Base-by-base conservation (phyloP, 805 yeast genomes). In the Teunomyces cretensis region DNA sequence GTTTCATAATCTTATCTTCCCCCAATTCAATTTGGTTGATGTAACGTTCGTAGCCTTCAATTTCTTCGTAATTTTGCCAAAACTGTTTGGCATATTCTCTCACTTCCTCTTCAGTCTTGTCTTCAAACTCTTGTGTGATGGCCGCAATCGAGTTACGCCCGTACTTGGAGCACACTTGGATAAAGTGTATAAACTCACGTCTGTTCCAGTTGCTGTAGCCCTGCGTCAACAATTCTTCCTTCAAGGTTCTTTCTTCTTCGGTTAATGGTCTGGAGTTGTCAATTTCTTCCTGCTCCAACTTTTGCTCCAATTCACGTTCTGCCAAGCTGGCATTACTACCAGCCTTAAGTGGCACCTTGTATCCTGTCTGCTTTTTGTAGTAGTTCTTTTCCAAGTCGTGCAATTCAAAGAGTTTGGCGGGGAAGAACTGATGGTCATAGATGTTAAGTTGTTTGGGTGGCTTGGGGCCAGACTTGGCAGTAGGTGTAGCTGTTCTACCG, bases 341-440 rank as follows among this genome's bases (percentile, higher is more conserved):
- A 31, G 76, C 79, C 42, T 80, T 72, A 22, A 81, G 64, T 11
- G 88, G 90, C 0, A 82, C 86, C 53, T 74, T 71, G 67, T 79
- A 85, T 11, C 79, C 80, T 17, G 79, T 76, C 54, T 77, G 81
- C 57, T 88, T 85, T 45, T 87, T 83, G 62, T 77, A 86, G 64
- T 81, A 84, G 46, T 85, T 81, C 55, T 84, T 83, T 60, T 94
- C 98, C 64, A 84, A 77, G 47, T 89, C 96, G 58, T 86, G 82
- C 33, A 94, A 62, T 44, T 86, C 89, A 51, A 79, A 74, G 38
- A 94, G 68, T 58, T 86, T 78, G n/a, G 83, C 76, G 1, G 96
- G 89, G 62, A 78, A 88, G 56, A 94, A 88, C 65, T 94, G 99
- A 65, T 91, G 97, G 59, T 94, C 96, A 60, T 86, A 88, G 32